A percentile compares a stretch with the other conserved stretches of the same genome.
Evolutionary conservation across 164 flowering plant genomes (phyloP).

Genomic region (Stephania cephalantha): DNA sequence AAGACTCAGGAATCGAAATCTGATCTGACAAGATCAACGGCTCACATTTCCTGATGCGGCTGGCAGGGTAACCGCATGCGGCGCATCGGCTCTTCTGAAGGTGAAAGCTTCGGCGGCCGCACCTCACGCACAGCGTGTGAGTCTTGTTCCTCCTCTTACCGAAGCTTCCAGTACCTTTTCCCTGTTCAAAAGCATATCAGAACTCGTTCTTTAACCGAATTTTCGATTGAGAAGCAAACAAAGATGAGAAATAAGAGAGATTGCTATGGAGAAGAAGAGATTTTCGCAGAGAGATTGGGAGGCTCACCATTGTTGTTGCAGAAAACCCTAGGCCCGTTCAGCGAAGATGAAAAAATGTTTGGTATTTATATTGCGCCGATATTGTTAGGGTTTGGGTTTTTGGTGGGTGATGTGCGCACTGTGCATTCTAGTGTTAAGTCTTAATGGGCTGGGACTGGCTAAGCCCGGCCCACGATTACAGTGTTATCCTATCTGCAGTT

Average conservation of each 20-base stretch:
- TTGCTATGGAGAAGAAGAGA: not conserved
- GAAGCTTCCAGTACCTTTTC: constrained; percentile 44
- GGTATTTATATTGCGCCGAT: not conserved
- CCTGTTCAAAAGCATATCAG: constrained; percentile 18
- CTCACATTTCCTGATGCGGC: constrained; percentile 36
- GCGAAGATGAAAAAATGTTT: not conserved
- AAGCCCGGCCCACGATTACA: not conserved
- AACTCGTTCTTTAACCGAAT: not conserved
- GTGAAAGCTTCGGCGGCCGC: constrained; percentile 47
- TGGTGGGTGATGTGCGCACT: not conserved
- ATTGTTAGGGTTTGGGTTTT: not conserved
- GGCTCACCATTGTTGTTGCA: not conserved
- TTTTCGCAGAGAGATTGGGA: not conserved
- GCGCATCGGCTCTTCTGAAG: constrained; percentile 47
- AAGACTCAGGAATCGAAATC: not conserved
- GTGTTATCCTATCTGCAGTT: no score
- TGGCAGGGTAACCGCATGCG: constrained; percentile 36
- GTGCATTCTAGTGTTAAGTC: not conserved
- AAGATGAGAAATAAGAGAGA: not conserved
- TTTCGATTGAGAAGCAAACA: not conserved
- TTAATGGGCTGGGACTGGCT: not conserved
- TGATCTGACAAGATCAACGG: not conserved
- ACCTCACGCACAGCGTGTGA: constrained; percentile 43
- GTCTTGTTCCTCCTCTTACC: constrained; percentile 52
- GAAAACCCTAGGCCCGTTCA: not conserved